These are phyloP conservation scores for Aspergillus piperis DNA, from an alignment of 2,329 filamentous ascomycete species.

Conservation along the genomic window DNA sequence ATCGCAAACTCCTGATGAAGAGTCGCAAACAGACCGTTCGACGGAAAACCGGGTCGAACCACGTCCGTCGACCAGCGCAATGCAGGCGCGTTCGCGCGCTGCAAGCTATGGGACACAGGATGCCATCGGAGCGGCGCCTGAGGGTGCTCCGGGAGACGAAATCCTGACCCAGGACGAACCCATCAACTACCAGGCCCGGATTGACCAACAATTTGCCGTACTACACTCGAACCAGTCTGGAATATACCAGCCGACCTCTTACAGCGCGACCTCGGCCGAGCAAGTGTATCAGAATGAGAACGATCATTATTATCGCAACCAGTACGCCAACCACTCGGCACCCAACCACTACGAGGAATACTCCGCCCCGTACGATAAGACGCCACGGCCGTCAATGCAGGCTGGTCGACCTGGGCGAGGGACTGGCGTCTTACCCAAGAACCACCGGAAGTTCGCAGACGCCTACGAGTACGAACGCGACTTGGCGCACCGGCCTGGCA, in stretches of 20 bases:
- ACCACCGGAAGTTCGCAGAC: conserved; percentile 81
- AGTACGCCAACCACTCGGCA: conserved; percentile 36
- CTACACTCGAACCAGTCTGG: conserved; percentile 38
- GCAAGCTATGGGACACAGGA: conserved; percentile 38
- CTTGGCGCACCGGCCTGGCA: conserved; percentile 70
- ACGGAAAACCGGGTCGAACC: conserved; percentile 29
- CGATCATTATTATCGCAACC: conserved; percentile 33
- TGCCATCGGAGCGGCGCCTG: conserved; percentile 30
- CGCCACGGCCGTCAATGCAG: conserved; percentile 46
- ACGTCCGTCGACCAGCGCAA: conserved; percentile 40
- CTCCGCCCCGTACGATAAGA: conserved; percentile 42
- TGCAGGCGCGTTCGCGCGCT: conserved; percentile 29
- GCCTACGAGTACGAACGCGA: conserved; percentile 74
- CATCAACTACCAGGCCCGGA: conserved; percentile 44
- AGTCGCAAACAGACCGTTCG: conserved; percentile 41
- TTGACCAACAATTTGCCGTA: conserved; percentile 45
- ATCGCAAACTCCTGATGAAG: conserved; percentile 50
- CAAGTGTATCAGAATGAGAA: conserved; percentile 35
- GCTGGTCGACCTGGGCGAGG: conserved; percentile 41
- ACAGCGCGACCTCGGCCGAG: conserved; percentile 32
- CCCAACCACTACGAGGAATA: conserved; percentile 53
- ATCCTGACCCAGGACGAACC: conserved; percentile 27
- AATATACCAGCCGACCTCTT: conserved; percentile 30
- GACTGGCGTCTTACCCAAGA: conserved; percentile 73
- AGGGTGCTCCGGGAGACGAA: conserved; percentile 31